Evolutionary conservation across 257 asterid species (phyloP), one percentile per base, ranked within the genome.

Genomic region (Nicotiana tomentosiformis): DNA sequence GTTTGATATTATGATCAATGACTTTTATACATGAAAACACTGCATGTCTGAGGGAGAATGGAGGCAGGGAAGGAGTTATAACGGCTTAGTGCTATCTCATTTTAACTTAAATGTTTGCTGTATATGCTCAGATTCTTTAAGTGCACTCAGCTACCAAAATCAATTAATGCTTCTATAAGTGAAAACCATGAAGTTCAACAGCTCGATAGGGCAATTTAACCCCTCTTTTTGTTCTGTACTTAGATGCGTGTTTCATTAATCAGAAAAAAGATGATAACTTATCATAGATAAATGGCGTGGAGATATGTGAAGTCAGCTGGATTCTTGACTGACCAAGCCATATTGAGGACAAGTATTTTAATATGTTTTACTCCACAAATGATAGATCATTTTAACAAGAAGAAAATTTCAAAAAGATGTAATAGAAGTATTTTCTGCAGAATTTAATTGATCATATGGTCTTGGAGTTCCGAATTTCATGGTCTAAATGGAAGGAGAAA

Each of bases 401-500:
- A 72, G 39, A 49, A 60, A 74, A 74, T 46, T 57, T 46, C 51
- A 37, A 74, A 74, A 49, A 43, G 62, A 39, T 55, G 32, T 65
- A 81, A 49, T 64, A 18, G n/a, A 43, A 32, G 72, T 20, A 9
- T 66, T 14, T 23, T 81, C 29, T 81, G 23, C 78, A 81, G 61
- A 32, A 32, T 33, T 65, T 83, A 85, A 46, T 82, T 79, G 66
- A 18, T 82, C 74, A 55, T 17, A 51, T 66, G 68, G 58, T 67
- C 35, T 61, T 30, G 66, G 70, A 79, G 39, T 77, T 66, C 67
- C 51, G 77, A 69, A 39, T 26, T 76, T 67, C 35, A 43, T 65
- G 43, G 39, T 85, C 53, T 66, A 77, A 29, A 70, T 87, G 83
- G 78, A 80, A 57, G 83, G 56, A 66, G 60, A 49, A 29, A 58